A percentile compares a stretch with the other conserved stretches of the same genome.
phyloP scores from a whole-genome alignment of 1,284 basidiomycete genomes.

The Amylostereum chailletii region DNA sequence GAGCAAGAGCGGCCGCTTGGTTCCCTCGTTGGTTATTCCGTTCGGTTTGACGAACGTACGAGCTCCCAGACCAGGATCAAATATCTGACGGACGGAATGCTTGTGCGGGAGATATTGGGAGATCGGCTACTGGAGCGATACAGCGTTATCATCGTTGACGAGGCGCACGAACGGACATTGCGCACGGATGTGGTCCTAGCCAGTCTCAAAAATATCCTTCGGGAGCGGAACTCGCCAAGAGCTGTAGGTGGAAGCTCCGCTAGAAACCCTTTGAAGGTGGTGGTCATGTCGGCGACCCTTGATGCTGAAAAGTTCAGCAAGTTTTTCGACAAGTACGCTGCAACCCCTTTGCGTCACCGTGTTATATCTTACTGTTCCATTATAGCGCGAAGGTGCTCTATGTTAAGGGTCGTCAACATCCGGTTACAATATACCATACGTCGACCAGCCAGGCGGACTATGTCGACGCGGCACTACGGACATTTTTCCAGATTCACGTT shows the following conservation, averaged over 20 bases:
- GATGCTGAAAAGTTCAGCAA: constrained; percentile 90
- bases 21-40: constrained; percentile 82
- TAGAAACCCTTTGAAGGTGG: constrained; percentile 68
- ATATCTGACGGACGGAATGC: constrained; percentile 96
- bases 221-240: constrained; percentile 21
- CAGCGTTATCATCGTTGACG: constrained; percentile 89
- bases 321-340: constrained; percentile 73
- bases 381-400: constrained; percentile 81
- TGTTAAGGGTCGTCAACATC: constrained; percentile 88
- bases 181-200: constrained; percentile 94
- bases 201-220: constrained; percentile 55
- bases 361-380: constrained; percentile 9
- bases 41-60: constrained; percentile 88
- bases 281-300: constrained; percentile 96
- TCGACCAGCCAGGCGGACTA: constrained; percentile 75
- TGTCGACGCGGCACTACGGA: constrained; percentile 81
- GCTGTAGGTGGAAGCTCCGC: constrained; percentile 20
- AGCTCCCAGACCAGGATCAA: constrained; percentile 74
- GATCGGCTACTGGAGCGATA: constrained; percentile 78
- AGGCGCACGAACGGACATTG: constrained; percentile 94
- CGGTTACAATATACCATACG: constrained; percentile 79
- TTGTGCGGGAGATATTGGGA: constrained; percentile 82
- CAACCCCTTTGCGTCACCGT: neutral
- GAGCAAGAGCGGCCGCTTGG: constrained; percentile 75
- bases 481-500: constrained; percentile 87